Base-by-base conservation (phyloP, 1,284 basidiomycete species). In the Trichosporon asahii region DNA sequence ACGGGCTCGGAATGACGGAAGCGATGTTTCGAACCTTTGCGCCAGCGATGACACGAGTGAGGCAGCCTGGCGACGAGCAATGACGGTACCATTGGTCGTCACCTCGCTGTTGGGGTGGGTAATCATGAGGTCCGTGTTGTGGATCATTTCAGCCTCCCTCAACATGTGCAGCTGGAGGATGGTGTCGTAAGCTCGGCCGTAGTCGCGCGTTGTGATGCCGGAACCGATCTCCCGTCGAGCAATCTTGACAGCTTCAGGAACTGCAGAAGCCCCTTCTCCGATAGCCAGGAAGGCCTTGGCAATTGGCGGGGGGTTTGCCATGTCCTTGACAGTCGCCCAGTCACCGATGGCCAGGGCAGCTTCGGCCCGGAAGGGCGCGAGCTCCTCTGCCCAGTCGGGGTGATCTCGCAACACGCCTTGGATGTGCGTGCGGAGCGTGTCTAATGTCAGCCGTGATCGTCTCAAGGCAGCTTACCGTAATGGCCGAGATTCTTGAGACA, bases 401-500 rank as follows among this genome's bases (percentile, higher is more conserved):
- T 94, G 89, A 12, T 88, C 89, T 70, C 90, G 92, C 29, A 99
- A 86, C 5, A 98, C 90, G 21, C 97, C 97, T 69, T 90, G 89
- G 29, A 99, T 95, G 80, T 99, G 97, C 0, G 96, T 99, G 40
- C 94, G 89, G 73, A 99, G 85, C 0, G 96, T 97, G 77, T 99
- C 97, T 97, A 72, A 53, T 2, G 64, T 76, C 68, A 77, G 68
- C 25, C 49, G 35, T 12, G 35, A 37, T 3, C 7, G 11, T 3
- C 9, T 12, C 35, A 11, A 37, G 14, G 61, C 18, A 37, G 74
- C 90, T 74, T 76, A 95, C 95, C 95, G 82, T 99, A 98, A 82
- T 99, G 97, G 9, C 97, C 97, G 18, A 99, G 86, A 79, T 98
- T 98, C 57, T 94, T 88, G 66, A 99, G 86, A 80, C 97, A 99